These are phyloP conservation scores for Hymenoscyphus infarciens DNA, from an alignment of 2,329 filamentous ascomycete genomes.

Conservation along the genomic window DNA sequence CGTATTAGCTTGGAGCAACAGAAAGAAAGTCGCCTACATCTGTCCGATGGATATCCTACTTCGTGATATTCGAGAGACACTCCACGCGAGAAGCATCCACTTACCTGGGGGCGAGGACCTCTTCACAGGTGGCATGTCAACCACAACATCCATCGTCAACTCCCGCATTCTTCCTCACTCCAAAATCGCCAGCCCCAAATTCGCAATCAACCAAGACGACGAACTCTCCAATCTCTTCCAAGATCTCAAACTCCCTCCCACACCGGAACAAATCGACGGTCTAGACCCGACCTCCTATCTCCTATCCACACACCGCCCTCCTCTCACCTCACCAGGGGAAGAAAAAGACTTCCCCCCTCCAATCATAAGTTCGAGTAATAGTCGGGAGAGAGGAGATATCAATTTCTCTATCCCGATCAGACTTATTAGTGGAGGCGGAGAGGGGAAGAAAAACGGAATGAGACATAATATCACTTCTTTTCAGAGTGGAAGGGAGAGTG, in stretches of 20 bases:
- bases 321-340: background rate
- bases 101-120: slow-evolving; percentile 58
- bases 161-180: background rate
- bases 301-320: background rate
- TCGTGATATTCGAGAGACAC: slow-evolving; percentile 75
- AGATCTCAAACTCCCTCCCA: slow-evolving; percentile 21
- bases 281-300: slow-evolving; percentile 8
- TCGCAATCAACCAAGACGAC: slow-evolving; percentile 12
- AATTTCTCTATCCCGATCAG: slow-evolving; percentile 8
- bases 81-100: slow-evolving; percentile 66
- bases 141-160: background rate
- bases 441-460: background rate
- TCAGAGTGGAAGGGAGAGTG: background rate
- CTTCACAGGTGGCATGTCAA: background rate
- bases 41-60: slow-evolving; percentile 92
- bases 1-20: slow-evolving; percentile 81
- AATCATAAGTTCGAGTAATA: background rate
- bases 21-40: slow-evolving; percentile 82
- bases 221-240: slow-evolving; percentile 16
- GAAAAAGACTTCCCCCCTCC: background rate
- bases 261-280: slow-evolving; percentile 21
- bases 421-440: slow-evolving; percentile 1
- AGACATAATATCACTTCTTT: slow-evolving; percentile 4
- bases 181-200: background rate
- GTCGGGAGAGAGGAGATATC: background rate